Evolutionary conservation across 2,329 filamentous ascomycete genomes (phyloP), one percentile per base, ranked within the genome.

Genomic region (Cladosporium halotolerans): DNA sequence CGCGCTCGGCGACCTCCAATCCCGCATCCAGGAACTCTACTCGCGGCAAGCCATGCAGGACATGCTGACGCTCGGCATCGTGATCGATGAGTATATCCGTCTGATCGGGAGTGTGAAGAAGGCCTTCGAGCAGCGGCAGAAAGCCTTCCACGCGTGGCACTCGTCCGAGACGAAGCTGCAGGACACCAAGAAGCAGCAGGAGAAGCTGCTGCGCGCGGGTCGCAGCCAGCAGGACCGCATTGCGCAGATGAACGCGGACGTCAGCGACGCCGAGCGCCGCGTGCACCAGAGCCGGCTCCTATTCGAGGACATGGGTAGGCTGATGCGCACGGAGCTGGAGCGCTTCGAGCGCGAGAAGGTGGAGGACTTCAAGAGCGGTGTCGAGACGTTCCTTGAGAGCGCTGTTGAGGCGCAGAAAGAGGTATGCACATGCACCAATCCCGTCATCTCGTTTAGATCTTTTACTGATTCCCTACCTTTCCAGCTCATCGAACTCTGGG

Each of bases 371-470:
- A 99, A 99, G 78, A 93, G 88, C 58, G 92, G 91, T 0, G 91
- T 99, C 2, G 93, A 99, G 75, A 99, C 93, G 1, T 99, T 96
- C 72, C 72, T 99, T 63, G 93, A 99, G 76, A 91, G 93, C 65
- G 89, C 93, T 3, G 90, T 99, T 3, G 93, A 99, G 73, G 93
- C 92, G 52, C 93, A 99, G 75, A 99, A 99, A 73, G 93, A 99
- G 85, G 92, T 93, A 69, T 71, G 81, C 72, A 40, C 44, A 44
- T 44, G 42, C n/a, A 16, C 11, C 5, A 7, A 19, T 32, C 18
- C 13, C 40, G 42, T 40, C 23, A 28, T 28, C 23, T 28, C 23
- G 23, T 28, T 28, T 28, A 28, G 23, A 28, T 28, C 23, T 28
- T 7, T 28, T 28, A 28, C 23, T 28, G 23, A 28, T 28, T 5